Base-by-base conservation (phyloP, 805 yeast genomes). In the Scheffersomyces lignosus region DNA sequence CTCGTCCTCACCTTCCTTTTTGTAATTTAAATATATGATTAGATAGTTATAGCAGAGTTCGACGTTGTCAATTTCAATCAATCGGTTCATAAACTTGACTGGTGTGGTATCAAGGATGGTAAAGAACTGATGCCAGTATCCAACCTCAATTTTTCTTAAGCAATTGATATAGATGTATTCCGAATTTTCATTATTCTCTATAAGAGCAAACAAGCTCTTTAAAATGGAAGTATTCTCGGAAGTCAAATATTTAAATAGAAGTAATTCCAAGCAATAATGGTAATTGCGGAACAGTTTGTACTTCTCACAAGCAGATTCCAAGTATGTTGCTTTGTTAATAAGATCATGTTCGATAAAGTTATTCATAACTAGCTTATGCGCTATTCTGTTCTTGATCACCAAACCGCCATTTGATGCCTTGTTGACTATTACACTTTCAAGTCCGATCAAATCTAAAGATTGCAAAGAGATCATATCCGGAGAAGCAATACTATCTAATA, bases 131-230 rank as follows among this genome's bases (percentile, higher is more conserved):
- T 56, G 34, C 85, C 85, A 79, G 49, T 73, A 74, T 27, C 64
- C 68, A 33, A 73, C 66, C 48, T 79, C 85, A 12, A 78, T 78
- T 42, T 79, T 79, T 22, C 85, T 59, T 23, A 81, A 73, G 47
- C 83, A 78, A 41, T 73, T 76, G 31, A 77, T 62, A 36, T 68
- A 70, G n/a, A 77, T 66, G 4, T 51, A 50, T 36, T 60, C 64
- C 61, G 60, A 50, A 37, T 58, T 56, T 22, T 51, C 53, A 15
- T 39, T 59, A 53, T 62, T 51, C 7, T 44, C 43, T 14, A 64
- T 64, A 37, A 68, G 48, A 33, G 56, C 55, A 8, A 54, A 44
- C 24, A 67, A 45, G 29, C 55, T 51, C 8, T 41, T 48, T 31
- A 66, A 57, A 35, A 62, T 56, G 4, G 18, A 26, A 14, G 36